phyloP scores from a whole-genome alignment of 805 yeast species.

The Candida cerambycidarum region DNA sequence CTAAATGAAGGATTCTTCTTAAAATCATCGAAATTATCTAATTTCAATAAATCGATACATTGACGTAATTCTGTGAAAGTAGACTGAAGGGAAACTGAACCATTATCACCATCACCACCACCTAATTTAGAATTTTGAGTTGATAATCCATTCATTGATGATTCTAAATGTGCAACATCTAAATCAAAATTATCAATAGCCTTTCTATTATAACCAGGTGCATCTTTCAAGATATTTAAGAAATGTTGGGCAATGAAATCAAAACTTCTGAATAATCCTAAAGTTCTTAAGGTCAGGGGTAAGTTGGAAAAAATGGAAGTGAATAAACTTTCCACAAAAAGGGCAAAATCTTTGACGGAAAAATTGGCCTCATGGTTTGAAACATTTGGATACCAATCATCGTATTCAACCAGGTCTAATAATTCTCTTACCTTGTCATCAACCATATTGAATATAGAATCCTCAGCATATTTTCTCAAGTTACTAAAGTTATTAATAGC shows the following conservation, averaged over 20 bases:
- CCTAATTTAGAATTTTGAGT: conserved; percentile 16
- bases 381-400: conserved; percentile 69
- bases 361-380: conserved; percentile 63
- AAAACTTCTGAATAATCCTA: conserved; percentile 82
- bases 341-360: conserved; percentile 79
- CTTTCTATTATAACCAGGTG: conserved; percentile 54
- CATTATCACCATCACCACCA: conserved; percentile 18
- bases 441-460: conserved; percentile 76
- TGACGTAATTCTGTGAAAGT: conserved; percentile 81
- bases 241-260: conserved; percentile 79
- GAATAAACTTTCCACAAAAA: conserved; percentile 81
- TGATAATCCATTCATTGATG: conserved; percentile 43
- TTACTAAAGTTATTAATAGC: conserved; percentile 56
- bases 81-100: conserved; percentile 58
- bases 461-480: conserved; percentile 72
- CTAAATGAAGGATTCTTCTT: conserved; percentile 46
- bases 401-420: conserved; percentile 74
- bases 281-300: conserved; percentile 73
- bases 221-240: conserved; percentile 56
- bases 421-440: conserved; percentile 78
- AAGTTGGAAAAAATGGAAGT: conserved; percentile 79
- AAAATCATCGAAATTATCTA: conserved; percentile 65
- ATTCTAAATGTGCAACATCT: conserved; percentile 78
- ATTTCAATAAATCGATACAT: conserved; percentile 66
- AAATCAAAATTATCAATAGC: conserved; percentile 72